A percentile compares a stretch with the other conserved stretches of the same genome.
These are phyloP conservation scores for Fusarium sp. DNA, from an alignment of 2,329 filamentous ascomycete genomes.

Conservation along the genomic window DNA sequence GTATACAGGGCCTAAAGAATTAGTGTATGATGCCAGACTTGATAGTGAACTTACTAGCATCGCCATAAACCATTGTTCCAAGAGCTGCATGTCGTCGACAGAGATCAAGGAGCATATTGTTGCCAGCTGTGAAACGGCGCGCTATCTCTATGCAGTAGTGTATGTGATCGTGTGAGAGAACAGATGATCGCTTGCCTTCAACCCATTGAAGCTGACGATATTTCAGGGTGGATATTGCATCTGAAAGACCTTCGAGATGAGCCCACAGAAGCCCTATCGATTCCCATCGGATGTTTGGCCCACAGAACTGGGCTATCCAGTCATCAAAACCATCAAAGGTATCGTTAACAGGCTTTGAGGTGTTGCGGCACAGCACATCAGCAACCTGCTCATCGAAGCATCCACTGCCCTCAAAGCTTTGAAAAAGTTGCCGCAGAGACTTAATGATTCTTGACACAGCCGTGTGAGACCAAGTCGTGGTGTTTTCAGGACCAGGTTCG, in stretches of 20 bases:
- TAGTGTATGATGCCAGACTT: background rate
- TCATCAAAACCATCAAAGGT: conserved; percentile 44
- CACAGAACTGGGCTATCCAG: conserved; percentile 53
- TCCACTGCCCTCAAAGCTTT: conserved; percentile 38
- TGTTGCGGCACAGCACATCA: conserved; percentile 50
- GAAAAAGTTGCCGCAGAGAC: conserved; percentile 48
- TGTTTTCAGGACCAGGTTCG: conserved; percentile 6
- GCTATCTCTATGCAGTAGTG: conserved; percentile 47
- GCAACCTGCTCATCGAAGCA: conserved; percentile 50
- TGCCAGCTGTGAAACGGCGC: conserved; percentile 43
- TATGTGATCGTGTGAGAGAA: conserved; percentile 16
- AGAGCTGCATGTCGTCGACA: conserved; percentile 46
- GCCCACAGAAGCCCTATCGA: conserved; percentile 52
- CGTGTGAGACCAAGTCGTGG: conserved; percentile 46
- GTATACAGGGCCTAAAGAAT: conserved; percentile 44
- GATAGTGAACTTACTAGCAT: conserved; percentile 48
- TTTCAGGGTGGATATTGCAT: conserved; percentile 18
- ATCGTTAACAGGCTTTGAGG: conserved; percentile 48
- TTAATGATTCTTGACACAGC: conserved; percentile 45
- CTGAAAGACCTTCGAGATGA: conserved; percentile 24
- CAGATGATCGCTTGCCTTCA: background rate
- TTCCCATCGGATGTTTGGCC: conserved; percentile 54
- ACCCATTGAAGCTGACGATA: conserved; percentile 15
- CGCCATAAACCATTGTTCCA: conserved; percentile 51
- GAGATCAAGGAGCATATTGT: conserved; percentile 51